Conservation (phyloP, 805 yeast genomes). For the Zygotorulaspora chibaensis region DNA sequence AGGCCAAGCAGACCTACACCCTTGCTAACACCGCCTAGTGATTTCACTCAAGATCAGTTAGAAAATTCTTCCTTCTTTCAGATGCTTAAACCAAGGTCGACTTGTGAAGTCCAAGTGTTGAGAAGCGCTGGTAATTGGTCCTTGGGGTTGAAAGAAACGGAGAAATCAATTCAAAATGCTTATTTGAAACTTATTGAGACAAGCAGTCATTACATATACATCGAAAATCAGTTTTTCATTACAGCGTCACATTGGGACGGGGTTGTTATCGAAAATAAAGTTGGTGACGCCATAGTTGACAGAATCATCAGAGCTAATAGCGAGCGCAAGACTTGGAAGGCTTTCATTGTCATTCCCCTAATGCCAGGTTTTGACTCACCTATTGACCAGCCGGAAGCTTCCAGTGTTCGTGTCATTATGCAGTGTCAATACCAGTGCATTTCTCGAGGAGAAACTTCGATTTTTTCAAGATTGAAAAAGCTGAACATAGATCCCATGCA, state of each 20-base stretch:
- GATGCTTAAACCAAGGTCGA: slow-evolving; percentile 53
- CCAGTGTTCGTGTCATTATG: slow-evolving; percentile 93
- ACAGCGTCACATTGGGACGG: slow-evolving; percentile 88
- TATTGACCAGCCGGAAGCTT: slow-evolving; percentile 89
- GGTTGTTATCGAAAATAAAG: slow-evolving; percentile 74
- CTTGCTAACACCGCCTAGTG: slow-evolving; percentile 86
- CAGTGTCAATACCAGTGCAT: slow-evolving; percentile 94
- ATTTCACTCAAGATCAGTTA: slow-evolving; percentile 69
- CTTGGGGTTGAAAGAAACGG: slow-evolving; percentile 77
- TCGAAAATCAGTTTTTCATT: slow-evolving; percentile 92
- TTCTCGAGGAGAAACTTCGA: slow-evolving; percentile 82
- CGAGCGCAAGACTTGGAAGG: slow-evolving; percentile 78
- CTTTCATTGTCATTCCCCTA: slow-evolving; percentile 84
- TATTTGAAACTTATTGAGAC: slow-evolving; percentile 86
- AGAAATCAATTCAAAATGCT: slow-evolving; percentile 88
- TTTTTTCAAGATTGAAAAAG: slow-evolving; percentile 73
- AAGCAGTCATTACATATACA: slow-evolving; percentile 87
- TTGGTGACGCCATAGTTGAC: slow-evolving; percentile 95
- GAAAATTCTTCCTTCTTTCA: slow-evolving; percentile 43
- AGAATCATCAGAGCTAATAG: slow-evolving; percentile 84
- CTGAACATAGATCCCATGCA: slow-evolving; percentile 85
- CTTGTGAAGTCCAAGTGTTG: slow-evolving; percentile 86
- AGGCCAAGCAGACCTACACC: slow-evolving; percentile 94
- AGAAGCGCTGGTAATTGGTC: slow-evolving; percentile 95
- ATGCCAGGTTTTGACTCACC: slow-evolving; percentile 97